Conservation (phyloP, 441 rosid genomes). For the Brassica balearica region DNA sequence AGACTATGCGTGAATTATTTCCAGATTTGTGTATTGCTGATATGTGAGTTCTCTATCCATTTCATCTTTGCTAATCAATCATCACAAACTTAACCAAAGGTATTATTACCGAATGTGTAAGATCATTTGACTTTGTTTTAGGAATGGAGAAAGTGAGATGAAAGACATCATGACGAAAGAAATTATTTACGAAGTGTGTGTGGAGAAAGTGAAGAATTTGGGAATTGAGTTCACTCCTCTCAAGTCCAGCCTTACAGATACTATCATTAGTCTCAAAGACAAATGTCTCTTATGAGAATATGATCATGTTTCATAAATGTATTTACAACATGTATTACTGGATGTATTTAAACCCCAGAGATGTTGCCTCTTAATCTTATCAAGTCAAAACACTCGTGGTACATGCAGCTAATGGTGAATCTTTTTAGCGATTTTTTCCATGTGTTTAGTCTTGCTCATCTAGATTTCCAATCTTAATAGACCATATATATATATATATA, state of each 20-base stretch:
- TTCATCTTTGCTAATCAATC: background rate
- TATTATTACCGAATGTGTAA: background rate
- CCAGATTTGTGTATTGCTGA: conserved; percentile 48
- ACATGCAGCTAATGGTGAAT: background rate
- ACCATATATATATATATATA: background rate
- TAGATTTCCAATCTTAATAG: background rate
- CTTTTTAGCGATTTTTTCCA: background rate
- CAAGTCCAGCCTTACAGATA: conserved; percentile 54
- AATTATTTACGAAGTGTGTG: conserved; percentile 48
- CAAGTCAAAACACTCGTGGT: background rate
- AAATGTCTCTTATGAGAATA: background rate
- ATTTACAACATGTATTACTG: background rate
- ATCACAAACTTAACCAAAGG: background rate
- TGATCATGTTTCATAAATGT: background rate
- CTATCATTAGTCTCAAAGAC: conserved; percentile 60
- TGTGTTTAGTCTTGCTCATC: background rate
- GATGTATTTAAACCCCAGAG: background rate
- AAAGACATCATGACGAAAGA: conserved; percentile 7
- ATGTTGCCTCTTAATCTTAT: background rate
- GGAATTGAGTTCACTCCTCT: conserved; percentile 61
- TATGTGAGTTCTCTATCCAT: conserved; percentile 46
- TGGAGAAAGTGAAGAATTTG: conserved; percentile 57
- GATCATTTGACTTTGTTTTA: background rate
- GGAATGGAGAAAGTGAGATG: conserved; percentile 20
- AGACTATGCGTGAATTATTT: conserved; percentile 28